Conservation (phyloP, 2,329 filamentous ascomycete genomes). For the Phialocephala subalpina region DNA sequence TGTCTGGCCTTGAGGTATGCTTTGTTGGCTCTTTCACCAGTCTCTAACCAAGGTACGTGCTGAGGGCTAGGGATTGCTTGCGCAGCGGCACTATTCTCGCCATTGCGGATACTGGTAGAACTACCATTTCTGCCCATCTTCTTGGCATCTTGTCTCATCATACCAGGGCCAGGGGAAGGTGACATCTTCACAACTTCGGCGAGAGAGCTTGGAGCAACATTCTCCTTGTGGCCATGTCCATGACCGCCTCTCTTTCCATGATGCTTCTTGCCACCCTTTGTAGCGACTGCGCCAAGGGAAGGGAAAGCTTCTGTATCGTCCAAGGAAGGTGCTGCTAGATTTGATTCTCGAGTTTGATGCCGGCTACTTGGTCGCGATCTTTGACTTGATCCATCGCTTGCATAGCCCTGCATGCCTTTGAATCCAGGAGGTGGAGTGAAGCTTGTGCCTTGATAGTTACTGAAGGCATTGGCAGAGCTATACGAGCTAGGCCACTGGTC, state of each 20-base stretch:
- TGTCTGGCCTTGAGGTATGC: conserved; percentile 94
- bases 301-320: conserved; percentile 98
- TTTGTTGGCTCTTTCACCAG: conserved; percentile 88
- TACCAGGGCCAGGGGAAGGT: conserved; percentile 76
- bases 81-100: conserved; percentile 82
- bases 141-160: conserved; percentile 65
- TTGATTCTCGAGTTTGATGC: conserved; percentile 69
- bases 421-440: conserved; percentile 75
- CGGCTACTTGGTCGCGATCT: conserved; percentile 87
- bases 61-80: conserved; percentile 87
- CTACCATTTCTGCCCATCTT: conserved; percentile 70
- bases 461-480: conserved; percentile 51
- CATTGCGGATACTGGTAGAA: conserved; percentile 67
- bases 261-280: conserved; percentile 86
- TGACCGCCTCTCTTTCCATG: conserved; percentile 91
- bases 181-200: conserved; percentile 97
- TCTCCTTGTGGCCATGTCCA: conserved; percentile 74
- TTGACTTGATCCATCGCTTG: conserved; percentile 70
- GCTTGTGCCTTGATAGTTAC: conserved; percentile 58
- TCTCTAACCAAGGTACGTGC: conserved; percentile 96
- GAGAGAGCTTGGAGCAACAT: conserved; percentile 75
- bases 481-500: conserved; percentile 64
- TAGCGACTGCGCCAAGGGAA: conserved; percentile 77
- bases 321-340: conserved; percentile 74
- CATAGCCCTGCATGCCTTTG: conserved; percentile 64